phyloP scores from a whole-genome alignment of 495 filamentous ascomycete genomes.

The Cercophora scortea region DNA sequence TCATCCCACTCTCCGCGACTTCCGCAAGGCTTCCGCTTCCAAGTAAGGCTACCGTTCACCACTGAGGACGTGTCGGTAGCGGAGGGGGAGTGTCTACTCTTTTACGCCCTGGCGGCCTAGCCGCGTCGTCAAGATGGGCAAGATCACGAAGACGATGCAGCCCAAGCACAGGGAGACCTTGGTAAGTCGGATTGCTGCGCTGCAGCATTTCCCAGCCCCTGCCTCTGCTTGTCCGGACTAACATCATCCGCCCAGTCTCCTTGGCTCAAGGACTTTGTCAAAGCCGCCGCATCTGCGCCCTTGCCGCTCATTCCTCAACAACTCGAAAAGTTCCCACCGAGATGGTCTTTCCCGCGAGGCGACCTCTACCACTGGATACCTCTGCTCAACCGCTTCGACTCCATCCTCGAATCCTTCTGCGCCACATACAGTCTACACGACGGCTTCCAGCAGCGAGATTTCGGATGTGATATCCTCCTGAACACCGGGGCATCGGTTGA shows the following conservation, averaged over 20 bases:
- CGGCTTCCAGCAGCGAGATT: slow-evolving; percentile 72
- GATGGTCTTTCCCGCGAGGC: slow-evolving; percentile 95
- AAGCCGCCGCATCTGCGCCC: slow-evolving; percentile 56
- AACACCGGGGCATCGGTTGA: slow-evolving; percentile 36
- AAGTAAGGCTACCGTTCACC: slow-evolving; percentile 29
- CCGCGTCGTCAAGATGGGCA: slow-evolving; percentile 70
- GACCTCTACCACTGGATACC: slow-evolving; percentile 99
- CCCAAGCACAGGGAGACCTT: slow-evolving; percentile 88
- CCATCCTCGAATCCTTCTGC: slow-evolving; percentile 72
- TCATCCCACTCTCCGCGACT: slow-evolving; percentile 1
- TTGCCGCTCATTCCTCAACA: slow-evolving; percentile 68
- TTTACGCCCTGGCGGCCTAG: slow-evolving; percentile 40
- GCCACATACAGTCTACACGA: slow-evolving; percentile 72
- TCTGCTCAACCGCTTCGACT: slow-evolving; percentile 88
- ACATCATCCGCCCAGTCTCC: slow-evolving; percentile 55
- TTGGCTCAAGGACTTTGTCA: slow-evolving; percentile 72
- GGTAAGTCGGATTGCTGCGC: slow-evolving; percentile 46
- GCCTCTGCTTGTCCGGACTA: background rate
- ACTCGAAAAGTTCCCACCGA: slow-evolving; percentile 70
- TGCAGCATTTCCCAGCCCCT: background rate
- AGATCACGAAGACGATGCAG: slow-evolving; percentile 92
- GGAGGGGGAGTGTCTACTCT: slow-evolving; percentile 39
- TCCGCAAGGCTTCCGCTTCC: slow-evolving; percentile 18
- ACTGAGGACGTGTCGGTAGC: slow-evolving; percentile 31
- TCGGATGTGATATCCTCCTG: slow-evolving; percentile 55